Percentiles rank a stretch among this genome's conserved stretches.
These are phyloP conservation scores for Pythium aquatile DNA, from an alignment of 352 stramenopile species.

Conservation along the genomic window DNA sequence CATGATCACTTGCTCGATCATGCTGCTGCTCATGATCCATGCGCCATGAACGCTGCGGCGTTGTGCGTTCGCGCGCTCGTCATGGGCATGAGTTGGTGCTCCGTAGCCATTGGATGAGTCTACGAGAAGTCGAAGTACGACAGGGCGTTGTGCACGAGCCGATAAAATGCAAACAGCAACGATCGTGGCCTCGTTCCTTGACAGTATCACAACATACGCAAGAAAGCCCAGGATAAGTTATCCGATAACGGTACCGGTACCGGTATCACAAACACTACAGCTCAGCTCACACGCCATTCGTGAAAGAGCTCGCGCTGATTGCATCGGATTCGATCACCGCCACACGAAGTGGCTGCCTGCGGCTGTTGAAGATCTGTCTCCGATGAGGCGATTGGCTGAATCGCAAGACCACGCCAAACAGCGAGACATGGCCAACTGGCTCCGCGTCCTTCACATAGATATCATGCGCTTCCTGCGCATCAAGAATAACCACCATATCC, in stretches of 20 bases:
- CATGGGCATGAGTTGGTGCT: background rate
- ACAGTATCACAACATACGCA: too few relatives aligned
- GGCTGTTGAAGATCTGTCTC: background rate
- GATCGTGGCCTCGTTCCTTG: too few relatives aligned
- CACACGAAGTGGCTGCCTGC: background rate
- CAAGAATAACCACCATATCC: background rate
- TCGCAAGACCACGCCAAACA: background rate
- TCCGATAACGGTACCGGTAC: too few relatives aligned
- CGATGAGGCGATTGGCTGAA: background rate
- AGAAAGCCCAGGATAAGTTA: too few relatives aligned
- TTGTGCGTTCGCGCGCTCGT: background rate
- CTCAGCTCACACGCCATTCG: too few relatives aligned
- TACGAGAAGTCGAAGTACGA: background rate
- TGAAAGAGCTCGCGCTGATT: too few relatives aligned
- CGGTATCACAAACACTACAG: too few relatives aligned
- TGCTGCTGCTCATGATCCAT: background rate
- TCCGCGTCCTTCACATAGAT: too few relatives aligned
- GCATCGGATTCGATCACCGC: background rate
- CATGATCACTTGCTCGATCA: background rate
- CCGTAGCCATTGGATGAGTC: background rate
- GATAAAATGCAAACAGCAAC: too few relatives aligned
- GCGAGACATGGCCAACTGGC: background rate
- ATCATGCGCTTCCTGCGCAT: background rate
- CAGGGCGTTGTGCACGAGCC: background rate
- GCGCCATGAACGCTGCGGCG: background rate